phyloP scores from a whole-genome alignment of 2,329 filamentous ascomycete genomes.

The Penicillium rolfsii region DNA sequence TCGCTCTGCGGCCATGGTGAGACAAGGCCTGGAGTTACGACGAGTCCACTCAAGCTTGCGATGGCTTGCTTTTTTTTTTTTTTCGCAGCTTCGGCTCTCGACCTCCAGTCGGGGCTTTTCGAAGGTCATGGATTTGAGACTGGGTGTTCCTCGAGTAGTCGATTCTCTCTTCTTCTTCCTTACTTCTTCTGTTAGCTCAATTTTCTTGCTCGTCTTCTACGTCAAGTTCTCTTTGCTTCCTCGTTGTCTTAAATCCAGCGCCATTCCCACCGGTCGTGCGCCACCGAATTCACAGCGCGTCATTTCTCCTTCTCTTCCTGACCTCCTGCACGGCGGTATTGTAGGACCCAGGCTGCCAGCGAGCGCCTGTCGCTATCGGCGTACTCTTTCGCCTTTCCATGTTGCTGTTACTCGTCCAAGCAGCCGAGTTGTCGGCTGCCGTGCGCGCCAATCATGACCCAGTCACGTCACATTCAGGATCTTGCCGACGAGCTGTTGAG shows the following conservation, averaged over 20 bases:
- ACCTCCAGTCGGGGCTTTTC: neutral
- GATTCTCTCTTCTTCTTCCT: too few relatives aligned
- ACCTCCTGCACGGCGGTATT: constrained; percentile 18
- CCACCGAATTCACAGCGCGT: constrained; percentile 5
- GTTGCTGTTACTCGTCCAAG: constrained; percentile 34
- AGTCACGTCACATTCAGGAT: constrained; percentile 37
- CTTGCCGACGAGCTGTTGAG: constrained; percentile 44
- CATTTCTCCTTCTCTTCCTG: constrained; percentile 5
- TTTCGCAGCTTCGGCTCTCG: constrained; percentile 1
- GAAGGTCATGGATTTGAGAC: constrained; percentile 1
- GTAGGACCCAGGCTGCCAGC: constrained; percentile 8
- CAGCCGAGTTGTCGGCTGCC: constrained; percentile 40
- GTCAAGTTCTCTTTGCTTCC: neutral
- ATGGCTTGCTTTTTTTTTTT: constrained; percentile 15
- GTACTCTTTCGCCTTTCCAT: constrained; percentile 33
- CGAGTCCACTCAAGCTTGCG: constrained; percentile 28
- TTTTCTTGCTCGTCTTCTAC: constrained; percentile 8
- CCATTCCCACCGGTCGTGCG: constrained; percentile 13
- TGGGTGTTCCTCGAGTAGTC: neutral
- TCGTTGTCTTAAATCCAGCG: constrained; percentile 6
- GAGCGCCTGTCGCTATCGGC: constrained; percentile 11
- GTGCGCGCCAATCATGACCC: constrained; percentile 39
- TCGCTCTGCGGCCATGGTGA: constrained; percentile 33
- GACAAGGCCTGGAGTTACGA: constrained; percentile 34
- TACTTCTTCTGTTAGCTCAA: neutral